Percentiles rank a stretch among this genome's conserved stretches.
phyloP scores from a whole-genome alignment of 2,329 filamentous ascomycete genomes.

The Exophiala phaeomuriformis region DNA sequence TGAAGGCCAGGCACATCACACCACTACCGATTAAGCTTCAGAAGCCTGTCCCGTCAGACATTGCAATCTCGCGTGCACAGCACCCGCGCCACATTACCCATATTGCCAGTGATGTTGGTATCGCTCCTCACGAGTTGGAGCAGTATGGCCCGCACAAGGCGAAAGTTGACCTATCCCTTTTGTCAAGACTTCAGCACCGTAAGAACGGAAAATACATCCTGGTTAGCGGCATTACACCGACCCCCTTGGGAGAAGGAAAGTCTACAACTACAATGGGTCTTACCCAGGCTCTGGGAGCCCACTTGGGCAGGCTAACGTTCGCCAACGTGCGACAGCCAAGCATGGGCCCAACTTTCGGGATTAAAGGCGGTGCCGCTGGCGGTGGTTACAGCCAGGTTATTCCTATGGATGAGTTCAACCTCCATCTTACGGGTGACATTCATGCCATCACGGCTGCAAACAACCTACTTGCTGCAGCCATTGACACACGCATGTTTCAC shows the following conservation, averaged over 20 bases:
- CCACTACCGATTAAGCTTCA: conserved; percentile 76
- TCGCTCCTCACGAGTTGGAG: conserved; percentile 81
- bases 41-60: conserved; percentile 86
- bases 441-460: conserved; percentile 96
- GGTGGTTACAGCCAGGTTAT: conserved; percentile 99
- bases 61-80: conserved; percentile 81
- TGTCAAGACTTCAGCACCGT: conserved; percentile 80
- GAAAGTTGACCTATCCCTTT: conserved; percentile 76
- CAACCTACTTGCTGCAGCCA: conserved; percentile 90
- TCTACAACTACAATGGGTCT: conserved; percentile 96
- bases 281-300: conserved; percentile 83
- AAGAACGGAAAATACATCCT: conserved; percentile 85
- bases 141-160: conserved; percentile 94
- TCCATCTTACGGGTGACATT: conserved; percentile 95
- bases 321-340: conserved; percentile 96
- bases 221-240: conserved; percentile 92
- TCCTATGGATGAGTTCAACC: conserved; percentile 99
- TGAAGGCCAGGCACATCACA: conserved; percentile 70
- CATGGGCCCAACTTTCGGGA: conserved; percentile 95
- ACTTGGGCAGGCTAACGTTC: conserved; percentile 80
- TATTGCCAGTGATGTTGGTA: conserved; percentile 78
- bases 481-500: conserved; percentile 97
- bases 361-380: conserved; percentile 95
- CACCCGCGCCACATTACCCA: conserved; percentile 84
- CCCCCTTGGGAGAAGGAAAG: conserved; percentile 93